Conservation (phyloP, 352 stramenopile species). For the Phytophthora sp. region DNA sequence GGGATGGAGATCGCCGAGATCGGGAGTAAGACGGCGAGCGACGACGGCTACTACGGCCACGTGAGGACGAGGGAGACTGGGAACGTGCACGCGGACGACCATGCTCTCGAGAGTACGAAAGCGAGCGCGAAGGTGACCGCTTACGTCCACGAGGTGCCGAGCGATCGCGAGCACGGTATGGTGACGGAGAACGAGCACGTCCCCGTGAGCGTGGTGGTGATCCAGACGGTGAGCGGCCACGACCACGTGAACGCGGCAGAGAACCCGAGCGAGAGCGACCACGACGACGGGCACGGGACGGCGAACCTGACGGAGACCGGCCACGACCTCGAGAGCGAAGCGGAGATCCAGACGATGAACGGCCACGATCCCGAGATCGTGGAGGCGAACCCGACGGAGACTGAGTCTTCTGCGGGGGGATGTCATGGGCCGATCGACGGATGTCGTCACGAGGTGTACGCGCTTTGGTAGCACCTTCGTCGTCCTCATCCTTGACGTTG, state of each 20-base stretch:
- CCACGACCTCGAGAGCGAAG: constrained; percentile 21
- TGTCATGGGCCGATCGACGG: constrained; percentile 20
- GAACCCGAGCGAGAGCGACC: constrained; percentile 37
- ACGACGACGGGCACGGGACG: constrained; percentile 23
- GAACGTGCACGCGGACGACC: constrained; percentile 33
- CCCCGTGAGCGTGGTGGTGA: constrained; percentile 33
- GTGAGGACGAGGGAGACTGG: constrained; percentile 39
- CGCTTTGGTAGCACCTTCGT: constrained; percentile 29
- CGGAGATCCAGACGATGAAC: constrained; percentile 13
- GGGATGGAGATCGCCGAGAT: constrained; percentile 43
- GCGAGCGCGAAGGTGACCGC: constrained; percentile 30
- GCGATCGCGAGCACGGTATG: constrained; percentile 29
- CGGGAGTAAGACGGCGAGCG: constrained; percentile 43
- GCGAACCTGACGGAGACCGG: constrained; percentile 20
- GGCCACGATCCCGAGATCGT: constrained; percentile 6
- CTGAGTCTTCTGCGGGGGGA: constrained; percentile 19
- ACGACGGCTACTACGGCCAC: constrained; percentile 29
- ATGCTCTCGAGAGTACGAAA: constrained; percentile 27
- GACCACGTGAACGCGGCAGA: constrained; percentile 28
- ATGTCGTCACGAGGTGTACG: constrained; percentile 10
- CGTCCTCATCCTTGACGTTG: constrained; percentile 48
- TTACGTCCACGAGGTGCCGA: constrained; percentile 31
- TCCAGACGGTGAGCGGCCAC: constrained; percentile 37
- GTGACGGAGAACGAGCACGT: constrained; percentile 30
- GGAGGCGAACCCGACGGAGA: constrained; percentile 10